These are phyloP conservation scores for Aspergillus udagawae DNA, from an alignment of 2,329 filamentous ascomycete genomes.

Conservation along the genomic window DNA sequence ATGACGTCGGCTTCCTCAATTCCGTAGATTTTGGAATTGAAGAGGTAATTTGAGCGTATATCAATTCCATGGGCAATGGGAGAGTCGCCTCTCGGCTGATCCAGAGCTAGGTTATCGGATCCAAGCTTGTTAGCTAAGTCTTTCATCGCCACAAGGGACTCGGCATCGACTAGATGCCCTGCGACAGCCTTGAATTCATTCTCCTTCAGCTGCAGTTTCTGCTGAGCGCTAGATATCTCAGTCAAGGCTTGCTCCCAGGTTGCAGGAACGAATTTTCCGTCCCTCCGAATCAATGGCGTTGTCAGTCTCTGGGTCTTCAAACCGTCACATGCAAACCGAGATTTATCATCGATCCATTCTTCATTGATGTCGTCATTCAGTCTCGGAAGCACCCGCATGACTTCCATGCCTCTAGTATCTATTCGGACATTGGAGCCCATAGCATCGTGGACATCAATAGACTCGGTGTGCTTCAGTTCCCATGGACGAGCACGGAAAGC, in stretches of 20 bases:
- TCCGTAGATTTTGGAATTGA: slow-evolving; percentile 93
- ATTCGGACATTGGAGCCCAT: slow-evolving; percentile 93
- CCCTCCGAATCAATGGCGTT: slow-evolving; percentile 80
- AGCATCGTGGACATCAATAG: slow-evolving; percentile 88
- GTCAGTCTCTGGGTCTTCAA: slow-evolving; percentile 94
- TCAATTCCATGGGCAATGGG: slow-evolving; percentile 91
- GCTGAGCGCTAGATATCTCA: slow-evolving; percentile 78
- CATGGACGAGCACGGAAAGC: slow-evolving; percentile 95
- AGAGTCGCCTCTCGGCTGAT: slow-evolving; percentile 77
- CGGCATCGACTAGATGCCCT: slow-evolving; percentile 85
- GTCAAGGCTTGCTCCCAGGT: slow-evolving; percentile 94
- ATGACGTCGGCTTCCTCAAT: slow-evolving; percentile 92
- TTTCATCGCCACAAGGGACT: slow-evolving; percentile 94
- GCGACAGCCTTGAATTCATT: slow-evolving; percentile 96
- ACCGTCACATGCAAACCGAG: slow-evolving; percentile 92
- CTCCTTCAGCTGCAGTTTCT: slow-evolving; percentile 72
- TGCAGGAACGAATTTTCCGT: slow-evolving; percentile 86
- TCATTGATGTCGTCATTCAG: slow-evolving; percentile 98
- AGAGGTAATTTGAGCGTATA: slow-evolving; percentile 88
- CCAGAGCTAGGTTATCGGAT: slow-evolving; percentile 91
- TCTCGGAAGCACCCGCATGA: slow-evolving; percentile 89
- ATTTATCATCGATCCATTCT: slow-evolving; percentile 99
- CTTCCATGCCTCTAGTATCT: slow-evolving; percentile 87
- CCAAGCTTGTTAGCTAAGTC: slow-evolving; percentile 94
- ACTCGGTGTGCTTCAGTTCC: slow-evolving; percentile 95